Conservation (phyloP, 441 rosid species). For the Omphalea diandra region DNA sequence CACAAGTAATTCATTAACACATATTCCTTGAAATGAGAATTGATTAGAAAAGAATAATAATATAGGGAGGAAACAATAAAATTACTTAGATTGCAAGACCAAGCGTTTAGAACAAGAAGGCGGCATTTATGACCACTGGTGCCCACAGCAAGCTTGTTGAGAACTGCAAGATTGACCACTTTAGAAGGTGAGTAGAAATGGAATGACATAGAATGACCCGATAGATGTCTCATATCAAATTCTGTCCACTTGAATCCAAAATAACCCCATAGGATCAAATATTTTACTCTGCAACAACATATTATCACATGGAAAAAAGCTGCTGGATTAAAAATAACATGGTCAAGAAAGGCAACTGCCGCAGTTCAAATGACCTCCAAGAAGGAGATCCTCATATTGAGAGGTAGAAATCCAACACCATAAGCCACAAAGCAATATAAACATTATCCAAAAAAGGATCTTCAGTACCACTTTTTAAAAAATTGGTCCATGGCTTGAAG, state of each 20-base stretch:
- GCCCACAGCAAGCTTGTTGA: neutral
- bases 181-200: neutral
- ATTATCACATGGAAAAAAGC: neutral
- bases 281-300: neutral
- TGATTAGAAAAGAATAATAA: neutral
- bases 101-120: neutral
- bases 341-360: neutral
- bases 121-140: neutral
- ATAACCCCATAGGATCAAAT: neutral
- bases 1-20: too few species aligned
- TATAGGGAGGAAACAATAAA: neutral
- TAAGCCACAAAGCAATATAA: neutral
- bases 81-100: neutral
- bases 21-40: neutral
- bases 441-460: neutral
- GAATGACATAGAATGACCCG: neutral
- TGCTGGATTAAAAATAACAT: neutral
- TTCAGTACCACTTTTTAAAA: neutral
- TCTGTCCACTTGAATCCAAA: neutral
- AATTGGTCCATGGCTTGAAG: neutral
- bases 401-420: neutral
- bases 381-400: neutral
- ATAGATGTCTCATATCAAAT: neutral
- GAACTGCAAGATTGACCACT: slow-evolving; percentile 5
- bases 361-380: slow-evolving; percentile 14